Percentiles rank a stretch among this genome's conserved stretches.
Evolutionary conservation across 768 basidiomycete genomes (phyloP).

Genomic region (Gelatoporia subvermispora): DNA sequence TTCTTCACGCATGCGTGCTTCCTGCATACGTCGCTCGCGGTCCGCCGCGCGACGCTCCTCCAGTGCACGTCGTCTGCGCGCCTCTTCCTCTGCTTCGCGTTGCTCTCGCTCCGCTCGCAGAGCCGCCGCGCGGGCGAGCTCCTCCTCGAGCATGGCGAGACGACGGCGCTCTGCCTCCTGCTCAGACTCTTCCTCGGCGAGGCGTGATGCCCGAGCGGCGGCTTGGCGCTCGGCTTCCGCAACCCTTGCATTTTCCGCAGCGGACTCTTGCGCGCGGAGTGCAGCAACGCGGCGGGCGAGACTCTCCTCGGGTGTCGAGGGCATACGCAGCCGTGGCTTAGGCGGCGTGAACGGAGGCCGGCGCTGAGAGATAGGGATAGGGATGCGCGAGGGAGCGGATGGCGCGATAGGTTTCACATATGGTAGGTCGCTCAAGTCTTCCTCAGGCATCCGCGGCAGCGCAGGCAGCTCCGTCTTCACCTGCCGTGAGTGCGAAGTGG

Average conservation of each 20-base stretch:
- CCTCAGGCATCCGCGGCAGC: conserved; percentile 3
- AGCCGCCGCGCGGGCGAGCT: conserved; percentile 20
- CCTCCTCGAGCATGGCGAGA: conserved; percentile 21
- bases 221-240: conserved; percentile 23
- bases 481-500: neutral
- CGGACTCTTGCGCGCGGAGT: conserved; percentile 12
- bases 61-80: conserved; percentile 8
- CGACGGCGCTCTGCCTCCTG: conserved; percentile 21
- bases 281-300: conserved; percentile 14
- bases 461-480: neutral
- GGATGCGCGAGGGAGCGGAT: conserved; percentile 14
- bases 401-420: conserved; percentile 1
- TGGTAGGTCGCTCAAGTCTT: neutral
- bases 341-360: conserved; percentile 7
- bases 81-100: conserved; percentile 20
- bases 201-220: neutral
- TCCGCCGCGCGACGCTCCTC: conserved; percentile 20
- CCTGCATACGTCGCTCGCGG: conserved; percentile 19
- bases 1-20: conserved; percentile 20
- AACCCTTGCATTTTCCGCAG: conserved; percentile 12
- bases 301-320: conserved; percentile 15
- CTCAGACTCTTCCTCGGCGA: conserved; percentile 21
- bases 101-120: conserved; percentile 19
- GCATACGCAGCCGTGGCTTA: neutral
- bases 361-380: conserved; percentile 8